Conservation (phyloP, 306 rosid species). For the Glycyrrhiza uralensis region DNA sequence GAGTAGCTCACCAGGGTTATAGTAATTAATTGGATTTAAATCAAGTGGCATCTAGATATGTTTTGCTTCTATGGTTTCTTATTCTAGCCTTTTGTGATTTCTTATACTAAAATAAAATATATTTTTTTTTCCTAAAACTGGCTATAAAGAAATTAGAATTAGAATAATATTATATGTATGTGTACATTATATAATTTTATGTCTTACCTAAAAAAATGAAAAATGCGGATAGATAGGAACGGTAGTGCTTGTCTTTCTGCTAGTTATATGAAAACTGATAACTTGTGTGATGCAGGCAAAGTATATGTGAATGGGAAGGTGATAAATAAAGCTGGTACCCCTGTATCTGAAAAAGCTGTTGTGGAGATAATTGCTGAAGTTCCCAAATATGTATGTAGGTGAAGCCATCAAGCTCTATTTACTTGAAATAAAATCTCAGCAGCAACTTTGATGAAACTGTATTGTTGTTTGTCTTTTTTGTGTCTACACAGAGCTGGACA, state of each 20-base stretch:
- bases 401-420: conserved; percentile 43
- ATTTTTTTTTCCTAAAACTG: too few relatives aligned
- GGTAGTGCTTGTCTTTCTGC: too few relatives aligned
- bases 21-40: not conserved
- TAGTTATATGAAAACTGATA: not conserved
- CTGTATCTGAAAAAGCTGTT: conserved; percentile 69
- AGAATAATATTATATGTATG: too few relatives aligned
- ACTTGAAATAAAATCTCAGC: not conserved
- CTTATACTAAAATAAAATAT: too few relatives aligned
- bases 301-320: conserved; percentile 84
- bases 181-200: too few relatives aligned
- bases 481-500: conserved; percentile 71
- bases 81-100: not conserved
- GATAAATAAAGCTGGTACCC: conserved; percentile 77
- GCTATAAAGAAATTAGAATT: too few relatives aligned
- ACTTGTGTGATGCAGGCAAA: conserved; percentile 56
- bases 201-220: too few relatives aligned
- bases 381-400: conserved; percentile 99
- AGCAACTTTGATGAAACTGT: conserved; percentile 1
- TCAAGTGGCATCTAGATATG: not conserved
- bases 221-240: too few relatives aligned
- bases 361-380: conserved; percentile 82
- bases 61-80: not conserved
- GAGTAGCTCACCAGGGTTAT: not conserved
- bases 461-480: conserved; percentile 2